phyloP scores from a whole-genome alignment of 1,284 basidiomycete species.

The Porodaedalea pini region DNA sequence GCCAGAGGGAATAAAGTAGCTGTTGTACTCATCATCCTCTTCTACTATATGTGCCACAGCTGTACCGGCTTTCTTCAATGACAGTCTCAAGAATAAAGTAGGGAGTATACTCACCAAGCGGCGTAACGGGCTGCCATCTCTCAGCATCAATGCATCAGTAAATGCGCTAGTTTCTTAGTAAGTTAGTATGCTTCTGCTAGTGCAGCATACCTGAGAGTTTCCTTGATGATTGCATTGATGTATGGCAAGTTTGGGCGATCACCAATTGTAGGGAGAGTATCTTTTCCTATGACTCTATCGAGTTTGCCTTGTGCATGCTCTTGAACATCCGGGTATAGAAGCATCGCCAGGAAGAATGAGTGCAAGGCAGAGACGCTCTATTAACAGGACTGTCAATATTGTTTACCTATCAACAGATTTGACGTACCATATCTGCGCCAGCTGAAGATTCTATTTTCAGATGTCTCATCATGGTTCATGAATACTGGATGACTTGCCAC shows the following conservation, averaged over 20 bases:
- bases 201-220: slow-evolving; percentile 15
- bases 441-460: neutral
- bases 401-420: too few species aligned
- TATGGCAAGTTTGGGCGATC: slow-evolving; percentile 26
- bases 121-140: slow-evolving; percentile 21
- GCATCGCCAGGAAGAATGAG: slow-evolving; percentile 20
- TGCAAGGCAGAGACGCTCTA: slow-evolving; percentile 15
- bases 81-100: neutral
- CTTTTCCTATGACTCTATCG: slow-evolving; percentile 24
- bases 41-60: slow-evolving; percentile 17
- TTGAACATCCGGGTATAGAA: slow-evolving; percentile 20
- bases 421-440: neutral
- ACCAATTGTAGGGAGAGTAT: slow-evolving; percentile 21
- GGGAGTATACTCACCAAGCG: slow-evolving; percentile 1
- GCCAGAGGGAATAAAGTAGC: slow-evolving; percentile 22
- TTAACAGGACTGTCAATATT: neutral
- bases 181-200: neutral
- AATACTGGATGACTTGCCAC: slow-evolving; percentile 12
- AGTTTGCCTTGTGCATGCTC: slow-evolving; percentile 21
- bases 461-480: neutral
- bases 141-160: neutral
- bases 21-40: slow-evolving; percentile 23
- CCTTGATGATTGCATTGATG: slow-evolving; percentile 22
- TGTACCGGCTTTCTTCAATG: neutral
- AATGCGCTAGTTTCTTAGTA: neutral